phyloP scores from a whole-genome alignment of 2,329 filamentous ascomycete genomes.

The Lasiodiplodia sp. region DNA sequence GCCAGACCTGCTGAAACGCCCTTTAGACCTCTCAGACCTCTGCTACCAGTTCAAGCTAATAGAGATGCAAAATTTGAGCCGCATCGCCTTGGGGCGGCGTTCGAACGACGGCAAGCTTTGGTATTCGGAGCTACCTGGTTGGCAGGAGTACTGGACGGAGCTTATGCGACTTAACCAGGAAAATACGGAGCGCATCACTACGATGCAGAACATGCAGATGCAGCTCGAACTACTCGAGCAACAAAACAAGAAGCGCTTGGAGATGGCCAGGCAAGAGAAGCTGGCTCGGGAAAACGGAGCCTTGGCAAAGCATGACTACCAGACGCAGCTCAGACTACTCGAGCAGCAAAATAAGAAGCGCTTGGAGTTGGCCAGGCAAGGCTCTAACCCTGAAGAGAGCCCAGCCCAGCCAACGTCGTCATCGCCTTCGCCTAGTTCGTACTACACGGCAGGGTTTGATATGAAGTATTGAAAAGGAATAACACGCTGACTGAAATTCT shows the following conservation, averaged over 20 bases:
- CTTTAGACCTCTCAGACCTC: no score
- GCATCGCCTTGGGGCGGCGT: constrained; percentile 71
- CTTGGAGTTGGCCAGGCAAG: constrained; percentile 71
- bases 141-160: no score
- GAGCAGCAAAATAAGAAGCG: constrained; percentile 89
- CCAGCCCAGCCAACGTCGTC: neutral
- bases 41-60: constrained; percentile 55
- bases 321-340: constrained; percentile 86
- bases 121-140: no score
- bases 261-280: constrained; percentile 66
- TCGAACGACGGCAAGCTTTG: no score
- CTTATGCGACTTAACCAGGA: no score
- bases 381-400: neutral
- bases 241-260: constrained; percentile 83
- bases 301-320: constrained; percentile 57
- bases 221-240: constrained; percentile 86
- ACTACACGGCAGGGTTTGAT: neutral
- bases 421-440: neutral
- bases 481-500: neutral
- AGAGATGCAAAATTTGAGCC: constrained; percentile 87
- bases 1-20: no score
- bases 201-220: constrained; percentile 39
- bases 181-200: no score
- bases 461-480: neutral
- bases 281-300: no score